Conservation (phyloP, 495 filamentous ascomycete species). For the Annulohypoxylon maeteangense region DNA sequence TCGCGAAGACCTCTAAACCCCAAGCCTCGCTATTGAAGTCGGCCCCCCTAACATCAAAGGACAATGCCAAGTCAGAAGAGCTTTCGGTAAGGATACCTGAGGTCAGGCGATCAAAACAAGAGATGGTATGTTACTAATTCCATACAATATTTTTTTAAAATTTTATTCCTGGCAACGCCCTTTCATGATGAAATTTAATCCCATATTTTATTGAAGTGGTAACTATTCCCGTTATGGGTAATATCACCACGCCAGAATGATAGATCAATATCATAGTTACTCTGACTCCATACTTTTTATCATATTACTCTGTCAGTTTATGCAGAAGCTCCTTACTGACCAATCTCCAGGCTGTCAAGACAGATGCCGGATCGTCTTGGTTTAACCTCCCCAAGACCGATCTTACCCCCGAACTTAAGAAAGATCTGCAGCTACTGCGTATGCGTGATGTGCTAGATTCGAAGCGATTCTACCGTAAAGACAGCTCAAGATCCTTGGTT, state of each 20-base stretch:
- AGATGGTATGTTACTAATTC: slow-evolving; percentile 52
- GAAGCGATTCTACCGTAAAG: slow-evolving; percentile 92
- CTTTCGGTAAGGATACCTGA: slow-evolving; percentile 56
- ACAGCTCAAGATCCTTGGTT: slow-evolving; percentile 64
- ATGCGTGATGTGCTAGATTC: slow-evolving; percentile 91
- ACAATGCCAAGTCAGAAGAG: slow-evolving; percentile 37
- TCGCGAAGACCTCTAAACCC: slow-evolving; percentile 25
- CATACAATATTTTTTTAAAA: neutral
- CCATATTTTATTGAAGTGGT: slow-evolving; percentile 58
- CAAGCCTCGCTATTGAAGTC: slow-evolving; percentile 20
- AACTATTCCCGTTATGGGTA: slow-evolving; percentile 76
- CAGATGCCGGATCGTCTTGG: slow-evolving; percentile 69
- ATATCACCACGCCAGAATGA: slow-evolving; percentile 78
- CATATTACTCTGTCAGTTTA: slow-evolving; percentile 18
- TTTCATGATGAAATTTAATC: slow-evolving; percentile 58
- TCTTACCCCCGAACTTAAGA: slow-evolving; percentile 83
- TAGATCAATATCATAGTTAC: slow-evolving; percentile 91
- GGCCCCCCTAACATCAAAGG: slow-evolving; percentile 31
- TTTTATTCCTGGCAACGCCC: slow-evolving; percentile 4
- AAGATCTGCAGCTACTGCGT: slow-evolving; percentile 85
- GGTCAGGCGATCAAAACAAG: slow-evolving; percentile 46
- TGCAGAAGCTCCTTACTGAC: slow-evolving; percentile 36
- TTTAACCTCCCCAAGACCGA: slow-evolving; percentile 86
- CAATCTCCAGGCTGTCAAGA: slow-evolving; percentile 52
- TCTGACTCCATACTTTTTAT: slow-evolving; percentile 72